Evolutionary conservation across 2,329 filamentous ascomycete species (phyloP).

Genomic region (Aaosphaeria pasadenensis): DNA sequence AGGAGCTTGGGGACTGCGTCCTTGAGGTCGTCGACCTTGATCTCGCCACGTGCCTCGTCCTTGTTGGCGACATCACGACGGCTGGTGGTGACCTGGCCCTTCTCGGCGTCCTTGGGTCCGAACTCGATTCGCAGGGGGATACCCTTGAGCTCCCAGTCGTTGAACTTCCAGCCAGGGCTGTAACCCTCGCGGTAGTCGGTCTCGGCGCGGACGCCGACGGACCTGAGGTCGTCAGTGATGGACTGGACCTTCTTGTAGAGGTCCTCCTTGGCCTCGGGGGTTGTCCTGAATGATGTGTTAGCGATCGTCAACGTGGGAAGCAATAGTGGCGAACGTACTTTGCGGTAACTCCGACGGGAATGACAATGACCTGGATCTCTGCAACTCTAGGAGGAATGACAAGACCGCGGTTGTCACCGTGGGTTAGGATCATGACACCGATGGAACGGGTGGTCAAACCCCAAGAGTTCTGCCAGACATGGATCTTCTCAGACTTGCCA

Average conservation of each 20-base stretch:
- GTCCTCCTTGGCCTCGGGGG: conserved; percentile 71
- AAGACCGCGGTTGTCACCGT: conserved; percentile 92
- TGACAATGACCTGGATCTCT: conserved; percentile 79
- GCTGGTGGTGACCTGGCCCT: conserved; percentile 78
- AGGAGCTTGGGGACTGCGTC: conserved; percentile 76
- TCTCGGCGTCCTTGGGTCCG: conserved; percentile 88
- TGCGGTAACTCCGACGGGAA: conserved; percentile 90
- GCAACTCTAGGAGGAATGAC: conserved; percentile 89
- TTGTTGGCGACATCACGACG: conserved; percentile 86
- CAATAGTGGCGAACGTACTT: conserved; percentile 57
- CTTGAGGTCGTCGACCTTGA: conserved; percentile 70
- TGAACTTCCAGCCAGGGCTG: conserved; percentile 94
- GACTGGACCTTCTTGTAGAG: conserved; percentile 74
- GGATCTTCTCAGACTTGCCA: conserved; percentile 65
- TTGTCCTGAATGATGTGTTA: conserved; percentile 17
- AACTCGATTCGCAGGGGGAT: conserved; percentile 93
- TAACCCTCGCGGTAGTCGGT: conserved; percentile 86
- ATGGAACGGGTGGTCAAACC: conserved; percentile 95
- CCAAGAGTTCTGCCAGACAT: conserved; percentile 99
- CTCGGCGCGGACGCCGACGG: conserved; percentile 72
- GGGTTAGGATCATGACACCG: conserved; percentile 98
- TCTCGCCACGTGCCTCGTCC: conserved; percentile 54
- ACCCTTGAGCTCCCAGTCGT: conserved; percentile 97
- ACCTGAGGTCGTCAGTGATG: conserved; percentile 66
- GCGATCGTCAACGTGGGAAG: neutral